These are phyloP conservation scores for Colletotrichum trifolii DNA, from an alignment of 2,329 filamentous ascomycete genomes.

Conservation along the genomic window DNA sequence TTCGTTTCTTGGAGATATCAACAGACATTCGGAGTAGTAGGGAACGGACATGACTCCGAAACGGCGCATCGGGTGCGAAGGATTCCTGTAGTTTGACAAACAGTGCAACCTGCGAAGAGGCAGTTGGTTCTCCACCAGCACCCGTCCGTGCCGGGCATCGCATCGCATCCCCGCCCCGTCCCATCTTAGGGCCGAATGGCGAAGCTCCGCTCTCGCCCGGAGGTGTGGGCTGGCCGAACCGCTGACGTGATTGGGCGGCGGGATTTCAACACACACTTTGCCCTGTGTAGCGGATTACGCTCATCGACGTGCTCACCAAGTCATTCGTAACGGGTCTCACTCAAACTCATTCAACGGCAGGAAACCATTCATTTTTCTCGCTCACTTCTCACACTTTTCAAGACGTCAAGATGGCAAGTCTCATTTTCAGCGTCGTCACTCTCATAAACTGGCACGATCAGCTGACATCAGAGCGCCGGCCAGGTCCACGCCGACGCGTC, in stretches of 20 bases:
- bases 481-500: slow-evolving; percentile 84
- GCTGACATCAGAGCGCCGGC: slow-evolving; percentile 9
- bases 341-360: neutral
- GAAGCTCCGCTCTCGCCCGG: too few species aligned
- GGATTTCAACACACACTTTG: slow-evolving; percentile 34
- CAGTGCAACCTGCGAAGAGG: too few species aligned
- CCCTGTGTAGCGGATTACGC: neutral
- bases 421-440: neutral
- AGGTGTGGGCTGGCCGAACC: too few species aligned
- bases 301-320: neutral
- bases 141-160: too few species aligned
- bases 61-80: too few species aligned
- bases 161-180: too few species aligned
- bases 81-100: too few species aligned
- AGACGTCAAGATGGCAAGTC: slow-evolving; percentile 22
- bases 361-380: neutral
- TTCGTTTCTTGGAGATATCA: too few species aligned
- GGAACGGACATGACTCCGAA: too few species aligned
- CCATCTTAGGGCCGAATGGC: too few species aligned
- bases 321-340: slow-evolving; percentile 24
- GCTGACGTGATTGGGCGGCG: slow-evolving; percentile 33
- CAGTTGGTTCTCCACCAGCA: too few species aligned
- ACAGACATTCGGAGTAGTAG: too few species aligned
- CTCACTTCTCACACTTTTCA: neutral
- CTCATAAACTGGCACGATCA: neutral